Evolutionary conservation across 176 grass and related monocot species (phyloP).

Genomic region (Avena atlantica): DNA sequence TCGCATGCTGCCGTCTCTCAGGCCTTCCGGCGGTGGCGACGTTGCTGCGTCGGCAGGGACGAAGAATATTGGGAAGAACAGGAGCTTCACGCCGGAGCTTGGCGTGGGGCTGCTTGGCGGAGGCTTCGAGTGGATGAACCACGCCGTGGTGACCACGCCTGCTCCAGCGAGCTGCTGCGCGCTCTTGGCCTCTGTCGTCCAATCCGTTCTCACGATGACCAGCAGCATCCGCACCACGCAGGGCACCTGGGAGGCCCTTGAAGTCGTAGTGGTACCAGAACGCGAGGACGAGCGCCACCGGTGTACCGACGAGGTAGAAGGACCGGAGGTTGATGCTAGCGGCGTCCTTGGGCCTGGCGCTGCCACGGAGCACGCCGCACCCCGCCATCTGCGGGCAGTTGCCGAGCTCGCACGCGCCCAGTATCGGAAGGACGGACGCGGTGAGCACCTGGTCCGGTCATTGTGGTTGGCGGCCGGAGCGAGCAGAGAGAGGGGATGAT

Average conservation of each 20-base stretch:
- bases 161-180: slow-evolving; percentile 65
- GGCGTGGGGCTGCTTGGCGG: slow-evolving; percentile 14
- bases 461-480: too few relatives aligned
- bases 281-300: slow-evolving; percentile 70
- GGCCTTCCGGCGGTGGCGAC: not conserved
- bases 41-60: not conserved
- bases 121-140: slow-evolving; percentile 24
- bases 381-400: slow-evolving; percentile 88
- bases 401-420: slow-evolving; percentile 77
- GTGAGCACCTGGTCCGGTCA: too few relatives aligned
- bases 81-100: slow-evolving; percentile 36
- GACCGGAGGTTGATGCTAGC: slow-evolving; percentile 84
- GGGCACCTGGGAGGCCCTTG: too few relatives aligned
- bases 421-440: slow-evolving; percentile 73
- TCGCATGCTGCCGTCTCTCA: not conserved
- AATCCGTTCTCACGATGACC: slow-evolving; percentile 61
- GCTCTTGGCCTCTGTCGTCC: slow-evolving; percentile 61
- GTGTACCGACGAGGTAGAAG: slow-evolving; percentile 79
- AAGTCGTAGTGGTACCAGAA: slow-evolving; percentile 81
- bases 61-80: not conserved
- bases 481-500: too few relatives aligned
- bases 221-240: too few relatives aligned
- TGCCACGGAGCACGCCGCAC: slow-evolving; percentile 81
- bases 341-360: slow-evolving; percentile 74
- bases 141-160: not conserved